Conservation (phyloP, 1,139 yeast genomes). For the Nakaseomyces glabratus region DNA sequence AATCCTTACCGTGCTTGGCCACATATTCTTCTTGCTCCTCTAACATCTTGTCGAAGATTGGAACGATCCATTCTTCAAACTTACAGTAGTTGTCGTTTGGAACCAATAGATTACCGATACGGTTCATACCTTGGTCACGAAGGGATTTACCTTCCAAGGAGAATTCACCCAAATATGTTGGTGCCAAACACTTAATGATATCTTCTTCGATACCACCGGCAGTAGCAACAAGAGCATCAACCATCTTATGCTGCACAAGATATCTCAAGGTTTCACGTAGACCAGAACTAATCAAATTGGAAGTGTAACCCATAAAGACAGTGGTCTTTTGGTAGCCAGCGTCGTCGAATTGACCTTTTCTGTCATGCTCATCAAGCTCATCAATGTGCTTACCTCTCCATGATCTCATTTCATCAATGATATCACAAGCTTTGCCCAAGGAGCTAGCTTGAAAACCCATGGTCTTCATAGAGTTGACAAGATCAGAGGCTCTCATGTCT, state of each 20-base stretch:
- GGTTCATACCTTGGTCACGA: slow-evolving; percentile 92
- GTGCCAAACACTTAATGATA: slow-evolving; percentile 88
- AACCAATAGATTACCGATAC: slow-evolving; percentile 92
- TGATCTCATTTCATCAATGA: slow-evolving; percentile 78
- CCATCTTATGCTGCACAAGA: slow-evolving; percentile 88
- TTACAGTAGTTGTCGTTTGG: slow-evolving; percentile 97
- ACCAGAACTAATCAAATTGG: slow-evolving; percentile 93
- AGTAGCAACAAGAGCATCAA: slow-evolving; percentile 85
- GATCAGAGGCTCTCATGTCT: slow-evolving; percentile 68
- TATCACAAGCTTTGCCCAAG: slow-evolving; percentile 78
- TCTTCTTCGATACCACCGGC: slow-evolving; percentile 99
- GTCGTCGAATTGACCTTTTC: slow-evolving; percentile 70
- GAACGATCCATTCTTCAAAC: slow-evolving; percentile 98
- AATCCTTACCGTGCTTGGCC: slow-evolving; percentile 38
- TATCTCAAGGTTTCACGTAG: slow-evolving; percentile 81
- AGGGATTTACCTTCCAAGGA: slow-evolving; percentile 67
- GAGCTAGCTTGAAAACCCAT: slow-evolving; percentile 99
- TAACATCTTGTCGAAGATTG: slow-evolving; percentile 75
- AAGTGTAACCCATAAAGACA: slow-evolving; percentile 90
- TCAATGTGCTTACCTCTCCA: slow-evolving; percentile 80
- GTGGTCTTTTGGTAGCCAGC: slow-evolving; percentile 79
- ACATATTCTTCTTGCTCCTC: slow-evolving; percentile 77
- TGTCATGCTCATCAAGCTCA: slow-evolving; percentile 58
- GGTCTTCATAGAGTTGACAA: slow-evolving; percentile 71
- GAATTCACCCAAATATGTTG: slow-evolving; percentile 91